Evolutionary conservation across 176 grass and related monocot genomes (phyloP).

Genomic region (Bromus sterilis): DNA sequence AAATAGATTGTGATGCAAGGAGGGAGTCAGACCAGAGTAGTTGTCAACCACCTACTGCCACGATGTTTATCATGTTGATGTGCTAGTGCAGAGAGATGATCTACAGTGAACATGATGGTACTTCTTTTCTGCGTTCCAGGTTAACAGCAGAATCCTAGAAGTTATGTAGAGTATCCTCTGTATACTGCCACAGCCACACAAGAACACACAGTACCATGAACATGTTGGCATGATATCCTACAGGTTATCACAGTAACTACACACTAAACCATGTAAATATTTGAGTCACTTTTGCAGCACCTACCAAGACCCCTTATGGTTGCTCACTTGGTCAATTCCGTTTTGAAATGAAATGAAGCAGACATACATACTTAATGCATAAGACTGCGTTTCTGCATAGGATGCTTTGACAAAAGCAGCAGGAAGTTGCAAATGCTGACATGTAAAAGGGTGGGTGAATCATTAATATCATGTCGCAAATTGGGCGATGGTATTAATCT

Average conservation of each 20-base stretch:
- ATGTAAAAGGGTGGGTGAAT: not conserved
- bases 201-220: not conserved
- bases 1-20: no score
- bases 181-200: not conserved
- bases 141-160: not conserved
- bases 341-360: not conserved
- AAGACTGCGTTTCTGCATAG: not conserved
- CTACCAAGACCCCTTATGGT: not conserved
- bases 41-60: no score
- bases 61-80: no score
- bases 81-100: no score
- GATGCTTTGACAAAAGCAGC: not conserved
- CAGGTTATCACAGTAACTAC: not conserved
- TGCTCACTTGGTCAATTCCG: not conserved
- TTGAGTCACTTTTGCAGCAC: not conserved
- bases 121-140: no score
- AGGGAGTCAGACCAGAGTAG: no score
- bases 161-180: not conserved
- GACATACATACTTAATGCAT: not conserved
- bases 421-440: not conserved
- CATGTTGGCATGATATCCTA: conserved; percentile 2
- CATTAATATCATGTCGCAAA: not conserved
- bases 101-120: no score
- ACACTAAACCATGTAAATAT: not conserved
- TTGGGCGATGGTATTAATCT: not conserved